phyloP scores from a whole-genome alignment of 805 yeast genomes.

The Candida incommunis region DNA sequence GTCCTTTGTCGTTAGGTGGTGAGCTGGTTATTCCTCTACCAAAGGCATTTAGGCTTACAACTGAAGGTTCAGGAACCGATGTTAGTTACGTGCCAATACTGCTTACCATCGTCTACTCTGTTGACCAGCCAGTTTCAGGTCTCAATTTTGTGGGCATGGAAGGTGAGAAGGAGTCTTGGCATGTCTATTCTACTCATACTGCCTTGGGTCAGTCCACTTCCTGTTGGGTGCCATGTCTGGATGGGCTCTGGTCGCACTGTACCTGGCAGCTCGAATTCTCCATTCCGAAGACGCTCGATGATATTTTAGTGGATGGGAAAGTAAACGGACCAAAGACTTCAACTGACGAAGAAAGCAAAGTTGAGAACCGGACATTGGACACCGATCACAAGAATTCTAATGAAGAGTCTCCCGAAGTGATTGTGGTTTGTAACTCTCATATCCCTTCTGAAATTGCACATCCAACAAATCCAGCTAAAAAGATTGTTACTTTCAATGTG shows the following conservation, averaged over 20 bases:
- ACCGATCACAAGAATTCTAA: neutral
- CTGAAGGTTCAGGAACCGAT: slow-evolving; percentile 31
- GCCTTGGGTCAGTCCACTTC: slow-evolving; percentile 72
- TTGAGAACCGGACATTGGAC: slow-evolving; percentile 2
- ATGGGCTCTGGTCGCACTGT: slow-evolving; percentile 71
- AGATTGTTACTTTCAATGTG: slow-evolving; percentile 55
- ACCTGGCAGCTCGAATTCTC: slow-evolving; percentile 89
- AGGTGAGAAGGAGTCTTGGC: slow-evolving; percentile 43
- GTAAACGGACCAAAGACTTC: slow-evolving; percentile 6
- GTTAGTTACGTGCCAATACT: slow-evolving; percentile 59
- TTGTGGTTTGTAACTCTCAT: slow-evolving; percentile 29
- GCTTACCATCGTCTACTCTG: slow-evolving; percentile 50
- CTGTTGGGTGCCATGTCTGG: slow-evolving; percentile 97
- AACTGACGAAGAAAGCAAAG: slow-evolving; percentile 20
- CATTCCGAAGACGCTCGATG: slow-evolving; percentile 66
- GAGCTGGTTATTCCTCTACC: slow-evolving; percentile 56
- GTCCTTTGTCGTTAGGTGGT: slow-evolving; percentile 25
- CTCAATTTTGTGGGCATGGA: slow-evolving; percentile 56
- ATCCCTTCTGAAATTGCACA: slow-evolving; percentile 48
- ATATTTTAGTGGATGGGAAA: slow-evolving; percentile 39
- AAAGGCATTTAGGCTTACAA: slow-evolving; percentile 44
- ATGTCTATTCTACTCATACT: slow-evolving; percentile 71
- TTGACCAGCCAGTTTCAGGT: slow-evolving; percentile 59
- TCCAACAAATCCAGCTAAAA: slow-evolving; percentile 59
- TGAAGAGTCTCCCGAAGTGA: slow-evolving; percentile 17